Conservation (phyloP, 1,139 yeast genomes). For the Debaryomyces subglobosus region DNA sequence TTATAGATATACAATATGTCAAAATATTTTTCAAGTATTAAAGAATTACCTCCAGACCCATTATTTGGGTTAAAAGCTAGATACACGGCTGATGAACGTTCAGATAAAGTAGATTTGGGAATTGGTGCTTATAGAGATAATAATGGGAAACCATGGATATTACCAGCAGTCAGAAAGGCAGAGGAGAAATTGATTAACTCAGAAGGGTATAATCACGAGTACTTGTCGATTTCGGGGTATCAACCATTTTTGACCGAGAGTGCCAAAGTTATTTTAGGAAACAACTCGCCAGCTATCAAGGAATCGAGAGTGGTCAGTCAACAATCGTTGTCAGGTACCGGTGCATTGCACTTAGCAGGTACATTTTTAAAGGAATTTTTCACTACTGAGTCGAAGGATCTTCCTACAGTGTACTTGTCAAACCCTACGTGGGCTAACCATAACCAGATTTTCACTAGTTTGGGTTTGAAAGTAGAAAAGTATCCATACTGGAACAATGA, state of each 20-base stretch:
- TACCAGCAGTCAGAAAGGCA: constrained; percentile 81
- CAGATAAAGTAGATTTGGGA: constrained; percentile 83
- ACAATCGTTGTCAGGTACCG: constrained; percentile 94
- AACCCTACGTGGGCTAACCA: constrained; percentile 98
- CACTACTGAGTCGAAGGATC: constrained; percentile 38
- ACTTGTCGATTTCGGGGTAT: constrained; percentile 80
- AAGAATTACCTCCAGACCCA: constrained; percentile 74
- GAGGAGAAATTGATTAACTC: constrained; percentile 54
- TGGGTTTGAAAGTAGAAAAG: constrained; percentile 62
- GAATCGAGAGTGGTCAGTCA: constrained; percentile 67
- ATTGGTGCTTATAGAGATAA: constrained; percentile 97
- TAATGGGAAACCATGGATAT: constrained; percentile 89
- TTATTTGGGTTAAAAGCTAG: constrained; percentile 83
- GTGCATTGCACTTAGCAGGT: constrained; percentile 90
- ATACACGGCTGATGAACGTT: constrained; percentile 62
- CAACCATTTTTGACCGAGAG: constrained; percentile 71
- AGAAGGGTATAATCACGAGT: constrained; percentile 86
- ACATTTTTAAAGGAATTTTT: constrained; percentile 64
- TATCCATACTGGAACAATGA: constrained; percentile 80
- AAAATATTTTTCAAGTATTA: constrained; percentile 48
- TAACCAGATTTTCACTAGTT: constrained; percentile 70
- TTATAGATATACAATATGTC: constrained; percentile 29
- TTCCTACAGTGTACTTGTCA: constrained; percentile 69
- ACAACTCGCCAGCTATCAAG: constrained; percentile 54
- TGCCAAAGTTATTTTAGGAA: constrained; percentile 79